Base-by-base conservation (phyloP, 176 grass and related monocot species). In the Cocos nucifera region DNA sequence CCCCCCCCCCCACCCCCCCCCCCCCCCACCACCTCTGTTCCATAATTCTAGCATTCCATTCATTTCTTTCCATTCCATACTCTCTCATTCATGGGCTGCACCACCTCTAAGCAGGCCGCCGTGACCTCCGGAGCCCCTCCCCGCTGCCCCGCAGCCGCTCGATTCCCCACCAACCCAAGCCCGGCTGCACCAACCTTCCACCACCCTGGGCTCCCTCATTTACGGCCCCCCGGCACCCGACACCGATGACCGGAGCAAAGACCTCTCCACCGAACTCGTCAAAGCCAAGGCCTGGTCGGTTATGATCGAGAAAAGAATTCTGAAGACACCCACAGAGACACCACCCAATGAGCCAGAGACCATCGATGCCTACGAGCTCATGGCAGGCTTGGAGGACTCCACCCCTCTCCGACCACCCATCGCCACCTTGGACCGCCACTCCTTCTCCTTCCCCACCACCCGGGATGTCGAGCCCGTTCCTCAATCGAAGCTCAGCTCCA, bases 301-400 rank as follows among this genome's bases (percentile, higher is more conserved):
- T 22, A 73, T 81, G 57, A 51, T 59, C 20, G 48, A 25, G 9
- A 61, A 20, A 77, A 17, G 50, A 58, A 67, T 75, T 14, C 69
- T 76, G 49, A 72, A 79, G 15, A 97, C 93, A 9, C 93, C 87
- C 22, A 97, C 78, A 73, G 84, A 77, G 81, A 97, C 93, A 35
- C 93, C 93, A 23, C 93, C 93, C 6, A 97, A 92, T 58, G 93
- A 97, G 63, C 84, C 84, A 0, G 93, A 97, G 80, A 73, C 65
- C 64, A 88, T 97, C 73, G 82, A 97, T 67, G 75, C 84, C 39
- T 80, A 80, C 69, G 78, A 67, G 63, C 83, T 97, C 54, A 97
- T 97, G 87, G 78, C 84, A 17, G 93, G 81, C 44, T 65, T 97
- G 39, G 93, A 97, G 49, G 87, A 79, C 28, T 68, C 81, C 77